These are phyloP conservation scores for Gaeumannomyces sp. DNA, from an alignment of 2,329 filamentous ascomycete genomes.

Conservation along the genomic window DNA sequence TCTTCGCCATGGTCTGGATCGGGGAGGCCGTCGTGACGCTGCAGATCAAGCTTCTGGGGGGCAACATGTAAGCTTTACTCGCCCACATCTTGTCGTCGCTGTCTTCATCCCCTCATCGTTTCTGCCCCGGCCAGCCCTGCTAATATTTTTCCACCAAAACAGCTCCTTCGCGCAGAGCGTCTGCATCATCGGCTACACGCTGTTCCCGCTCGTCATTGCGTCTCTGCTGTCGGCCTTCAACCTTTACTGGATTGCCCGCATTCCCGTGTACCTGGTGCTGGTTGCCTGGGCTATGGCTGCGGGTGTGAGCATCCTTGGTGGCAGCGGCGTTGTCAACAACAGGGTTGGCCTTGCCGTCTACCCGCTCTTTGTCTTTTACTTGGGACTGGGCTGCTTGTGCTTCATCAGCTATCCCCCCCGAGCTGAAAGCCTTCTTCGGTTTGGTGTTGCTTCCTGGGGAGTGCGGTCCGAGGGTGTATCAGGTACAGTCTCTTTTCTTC, in stretches of 20 bases:
- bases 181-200: constrained; percentile 96
- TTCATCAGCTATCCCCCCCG: constrained; percentile 73
- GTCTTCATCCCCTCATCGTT: constrained; percentile 20
- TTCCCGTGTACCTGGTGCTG: constrained; percentile 85
- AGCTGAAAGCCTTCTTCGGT: neutral
- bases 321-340: constrained; percentile 93
- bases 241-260: constrained; percentile 72
- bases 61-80: constrained; percentile 74
- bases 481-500: neutral
- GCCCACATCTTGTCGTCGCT: neutral
- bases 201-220: constrained; percentile 94
- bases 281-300: constrained; percentile 91
- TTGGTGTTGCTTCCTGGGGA: neutral
- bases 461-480: neutral
- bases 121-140: neutral
- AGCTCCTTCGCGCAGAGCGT: constrained; percentile 97
- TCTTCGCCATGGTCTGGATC: constrained; percentile 96
- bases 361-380: constrained; percentile 90
- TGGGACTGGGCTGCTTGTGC: constrained; percentile 87
- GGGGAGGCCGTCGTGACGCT: constrained; percentile 95
- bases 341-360: constrained; percentile 90
- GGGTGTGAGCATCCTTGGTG: constrained; percentile 90
- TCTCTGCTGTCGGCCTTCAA: constrained; percentile 79
- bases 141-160: constrained; percentile 9
- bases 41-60: constrained; percentile 93